Evolutionary conservation across 1,284 basidiomycete species (phyloP), one percentile per base, ranked within the genome.

Genomic region (Fomitiporia mediterranea): DNA sequence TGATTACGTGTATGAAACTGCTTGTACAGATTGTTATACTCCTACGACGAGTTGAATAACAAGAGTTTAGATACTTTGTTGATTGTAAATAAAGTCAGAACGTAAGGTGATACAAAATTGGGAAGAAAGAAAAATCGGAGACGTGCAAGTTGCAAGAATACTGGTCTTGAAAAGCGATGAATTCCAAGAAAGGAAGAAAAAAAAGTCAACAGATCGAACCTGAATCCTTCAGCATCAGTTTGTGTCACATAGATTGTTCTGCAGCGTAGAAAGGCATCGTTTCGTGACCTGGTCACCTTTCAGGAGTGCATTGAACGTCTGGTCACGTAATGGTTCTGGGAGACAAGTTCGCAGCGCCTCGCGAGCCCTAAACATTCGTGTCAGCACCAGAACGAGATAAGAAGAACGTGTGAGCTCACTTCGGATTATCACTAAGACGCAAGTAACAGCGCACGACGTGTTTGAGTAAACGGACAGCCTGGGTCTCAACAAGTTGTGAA

Each of bases 371-470:
- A 38, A 32, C 30, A 19, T 56, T n/a, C 58, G 34, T 50, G 32
- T 17, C 34, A 34, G 49, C 21, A 32, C 32, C 25, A 21, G 34
- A 3, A 54, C 27, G 44, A 28, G 43, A 21, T 59, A 34, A 54
- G n/a, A 25, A 15, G 30, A 5, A 6, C n/a, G 17, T 37, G 35
- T 2, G 27, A 4, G 75, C 84, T 51, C 64, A 93, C 89, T 95
- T 83, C 56, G 96, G 76, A 67, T 99, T 99, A 73, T 99, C 97
- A 69, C 94, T 97, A 63, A 99, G 77, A 38, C 97, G 82, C 58
- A 99, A 74, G 69, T 99, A 99, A 72, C 97, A 99, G 57, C 97
- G 79, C 17, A 99, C 97, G 50, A 99, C 97, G 69, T 99, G 97
- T 74, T 99, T 99, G 64, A 99, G 76, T 54, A 99, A 74, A 64